Base-by-base conservation (phyloP, 208 protist genomes). In the Jaenimonas drosophilae region DNA sequence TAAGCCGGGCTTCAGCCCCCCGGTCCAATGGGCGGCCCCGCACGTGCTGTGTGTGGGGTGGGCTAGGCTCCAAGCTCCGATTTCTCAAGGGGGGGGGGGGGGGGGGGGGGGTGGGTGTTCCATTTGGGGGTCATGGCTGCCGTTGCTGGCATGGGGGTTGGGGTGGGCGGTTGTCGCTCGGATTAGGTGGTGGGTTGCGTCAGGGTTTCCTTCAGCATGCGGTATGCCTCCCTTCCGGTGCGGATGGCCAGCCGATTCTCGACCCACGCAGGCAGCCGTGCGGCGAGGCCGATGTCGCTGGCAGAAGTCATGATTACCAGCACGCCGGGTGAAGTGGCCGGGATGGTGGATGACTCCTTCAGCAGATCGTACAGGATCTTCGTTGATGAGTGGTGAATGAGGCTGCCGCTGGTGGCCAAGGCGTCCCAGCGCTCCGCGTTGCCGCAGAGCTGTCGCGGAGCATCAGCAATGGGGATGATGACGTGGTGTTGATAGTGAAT, bases 251-350 rank as follows among this genome's bases (percentile, higher is more conserved):
- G 45, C 42, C 59, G 67, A 42, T 37, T 46, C 43, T 80, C 71
- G 26, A 63, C 45, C 64, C 66, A 80, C 42, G 54, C 34, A 7
- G 76, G 76, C 31, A 80, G 24, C 12, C 49, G 45, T 1, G 21
- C 59, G 14, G 76, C 64, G 2, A 85, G 53, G 7, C 56, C 38
- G 9, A 66, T 64, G 31, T 85, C 61, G 60, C 77, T 85, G 0
- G 71, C 70, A 11, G 76, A 79, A 0, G 70, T 85, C 67, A 85
- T 85, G 17, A 85, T 49, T 26, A 85, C 55, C 17, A 85, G 59
- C 4, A 62, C 75, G 1, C 64, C 70, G 5, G 61, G 50, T 7
- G 57, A 21, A 17, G 46, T 30, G 5, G 37, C 40, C 16, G 29
- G n/a, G n/a, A 63, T 54, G 12, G 28, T 3, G 1, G 36, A 21